phyloP scores from a whole-genome alignment of 1,284 basidiomycete genomes.

The Cryptococcus sp. region DNA sequence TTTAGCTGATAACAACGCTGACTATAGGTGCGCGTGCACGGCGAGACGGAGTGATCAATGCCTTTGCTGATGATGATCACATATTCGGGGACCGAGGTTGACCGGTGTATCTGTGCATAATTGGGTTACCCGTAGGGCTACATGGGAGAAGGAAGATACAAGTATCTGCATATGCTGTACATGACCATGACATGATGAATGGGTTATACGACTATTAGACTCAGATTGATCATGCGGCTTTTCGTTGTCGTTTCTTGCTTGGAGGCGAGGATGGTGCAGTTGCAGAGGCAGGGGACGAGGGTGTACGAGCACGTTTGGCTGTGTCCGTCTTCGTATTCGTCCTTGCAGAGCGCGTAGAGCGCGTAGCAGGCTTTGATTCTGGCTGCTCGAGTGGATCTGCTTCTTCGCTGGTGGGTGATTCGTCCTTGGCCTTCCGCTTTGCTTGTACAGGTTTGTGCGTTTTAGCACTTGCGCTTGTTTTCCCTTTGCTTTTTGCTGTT shows the following conservation, averaged over 20 bases:
- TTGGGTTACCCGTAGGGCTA: no score
- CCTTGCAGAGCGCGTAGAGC: not conserved
- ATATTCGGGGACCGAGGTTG: no score
- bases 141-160: no score
- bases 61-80: no score
- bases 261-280: not conserved
- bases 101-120: no score
- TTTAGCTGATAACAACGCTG: not conserved
- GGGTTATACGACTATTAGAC: not conserved
- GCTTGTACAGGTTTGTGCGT: no score
- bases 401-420: no score
- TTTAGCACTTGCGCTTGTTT: no score
- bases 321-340: not conserved
- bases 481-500: not conserved
- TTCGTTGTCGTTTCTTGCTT: not conserved
- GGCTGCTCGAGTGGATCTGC: no score
- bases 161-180: no score
- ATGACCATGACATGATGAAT: no score
- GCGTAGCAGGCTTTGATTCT: not conserved
- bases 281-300: not conserved
- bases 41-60: constrained; percentile 2
- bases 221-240: not conserved
- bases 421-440: no score
- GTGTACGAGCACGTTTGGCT: not conserved
- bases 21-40: constrained; percentile 17